Evolutionary conservation across 352 stramenopile species (phyloP).

Genomic region (Globisporangium alternatum): DNA sequence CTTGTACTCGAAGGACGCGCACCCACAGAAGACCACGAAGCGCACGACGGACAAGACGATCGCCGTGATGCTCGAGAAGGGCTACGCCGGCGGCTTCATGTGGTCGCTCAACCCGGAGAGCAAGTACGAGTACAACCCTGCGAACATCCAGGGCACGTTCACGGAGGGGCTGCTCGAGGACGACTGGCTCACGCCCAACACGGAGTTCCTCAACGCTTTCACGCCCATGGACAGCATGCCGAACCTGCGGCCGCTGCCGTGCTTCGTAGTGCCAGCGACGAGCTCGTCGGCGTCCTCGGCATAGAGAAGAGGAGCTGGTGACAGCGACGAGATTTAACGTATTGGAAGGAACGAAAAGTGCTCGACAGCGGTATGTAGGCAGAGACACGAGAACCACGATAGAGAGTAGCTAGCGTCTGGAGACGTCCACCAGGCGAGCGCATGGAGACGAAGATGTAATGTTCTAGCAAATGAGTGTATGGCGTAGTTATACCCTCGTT

Average conservation of each 20-base stretch:
- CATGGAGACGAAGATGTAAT: too few species aligned
- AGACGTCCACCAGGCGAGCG: too few species aligned
- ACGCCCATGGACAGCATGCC: constrained; percentile 61
- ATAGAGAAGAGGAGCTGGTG: background rate
- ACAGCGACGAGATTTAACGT: background rate
- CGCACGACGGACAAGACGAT: constrained; percentile 73
- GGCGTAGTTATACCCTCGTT: too few species aligned
- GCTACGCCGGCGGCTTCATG: constrained; percentile 77
- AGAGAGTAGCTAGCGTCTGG: too few species aligned
- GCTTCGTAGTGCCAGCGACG: constrained; percentile 27
- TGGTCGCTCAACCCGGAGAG: constrained; percentile 83
- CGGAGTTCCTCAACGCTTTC: constrained; percentile 64
- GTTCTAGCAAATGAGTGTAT: too few species aligned
- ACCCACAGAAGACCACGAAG: constrained; percentile 69
- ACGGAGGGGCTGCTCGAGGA: constrained; percentile 71
- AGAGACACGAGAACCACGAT: too few species aligned
- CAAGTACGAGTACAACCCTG: constrained; percentile 74
- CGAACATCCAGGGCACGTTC: constrained; percentile 48
- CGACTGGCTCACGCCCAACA: constrained; percentile 79
- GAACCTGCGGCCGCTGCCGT: constrained; percentile 60
- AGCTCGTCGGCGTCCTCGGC: background rate
- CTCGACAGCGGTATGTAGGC: too few species aligned
- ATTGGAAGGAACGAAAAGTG: too few species aligned
- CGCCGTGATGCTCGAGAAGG: constrained; percentile 53
- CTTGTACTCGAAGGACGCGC: constrained; percentile 62